These are phyloP conservation scores for Gaertneriomyces semiglobifer DNA, from an alignment of 192 early-diverging fungal genomes.

Conservation along the genomic window DNA sequence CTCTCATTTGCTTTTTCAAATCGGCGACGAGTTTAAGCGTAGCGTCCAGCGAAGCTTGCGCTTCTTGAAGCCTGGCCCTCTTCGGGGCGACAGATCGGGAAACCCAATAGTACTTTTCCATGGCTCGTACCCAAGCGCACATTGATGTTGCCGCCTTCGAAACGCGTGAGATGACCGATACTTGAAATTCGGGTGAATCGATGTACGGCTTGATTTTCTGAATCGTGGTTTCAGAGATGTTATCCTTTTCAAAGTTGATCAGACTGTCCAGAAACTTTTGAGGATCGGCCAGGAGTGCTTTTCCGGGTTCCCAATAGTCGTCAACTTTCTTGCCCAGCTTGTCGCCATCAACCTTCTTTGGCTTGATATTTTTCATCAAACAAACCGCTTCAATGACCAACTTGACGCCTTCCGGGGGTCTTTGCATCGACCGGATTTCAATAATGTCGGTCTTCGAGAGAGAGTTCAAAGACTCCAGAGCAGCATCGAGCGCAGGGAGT, in stretches of 20 bases:
- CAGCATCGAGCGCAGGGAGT: conserved; percentile 57
- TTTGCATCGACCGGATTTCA: conserved; percentile 59
- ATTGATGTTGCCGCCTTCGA: conserved; percentile 61
- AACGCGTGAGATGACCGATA: conserved; percentile 53
- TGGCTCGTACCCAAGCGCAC: conserved; percentile 64
- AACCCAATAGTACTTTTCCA: conserved; percentile 66
- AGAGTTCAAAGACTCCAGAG: conserved; percentile 58
- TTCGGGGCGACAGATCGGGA: conserved; percentile 58
- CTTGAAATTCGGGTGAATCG: conserved; percentile 63
- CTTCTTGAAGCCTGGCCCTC: conserved; percentile 49
- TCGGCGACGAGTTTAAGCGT: conserved; percentile 56
- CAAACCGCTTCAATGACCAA: conserved; percentile 64
- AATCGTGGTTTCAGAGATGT: conserved; percentile 49
- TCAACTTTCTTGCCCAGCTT: conserved; percentile 61
- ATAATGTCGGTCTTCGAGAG: conserved; percentile 61
- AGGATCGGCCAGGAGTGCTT: conserved; percentile 48
- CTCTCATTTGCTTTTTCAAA: conserved; percentile 57
- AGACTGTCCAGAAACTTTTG: conserved; percentile 61
- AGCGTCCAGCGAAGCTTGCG: conserved; percentile 53
- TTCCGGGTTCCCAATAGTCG: conserved; percentile 57
- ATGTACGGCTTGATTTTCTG: conserved; percentile 62
- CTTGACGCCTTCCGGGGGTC: conserved; percentile 63
- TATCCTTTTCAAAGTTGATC: conserved; percentile 63
- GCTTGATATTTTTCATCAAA: conserved; percentile 62
- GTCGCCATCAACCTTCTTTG: conserved; percentile 61